Evolutionary conservation across 2,329 filamentous ascomycete species (phyloP), one percentile per base, ranked within the genome.

Genomic region (Exophiala calicioides): DNA sequence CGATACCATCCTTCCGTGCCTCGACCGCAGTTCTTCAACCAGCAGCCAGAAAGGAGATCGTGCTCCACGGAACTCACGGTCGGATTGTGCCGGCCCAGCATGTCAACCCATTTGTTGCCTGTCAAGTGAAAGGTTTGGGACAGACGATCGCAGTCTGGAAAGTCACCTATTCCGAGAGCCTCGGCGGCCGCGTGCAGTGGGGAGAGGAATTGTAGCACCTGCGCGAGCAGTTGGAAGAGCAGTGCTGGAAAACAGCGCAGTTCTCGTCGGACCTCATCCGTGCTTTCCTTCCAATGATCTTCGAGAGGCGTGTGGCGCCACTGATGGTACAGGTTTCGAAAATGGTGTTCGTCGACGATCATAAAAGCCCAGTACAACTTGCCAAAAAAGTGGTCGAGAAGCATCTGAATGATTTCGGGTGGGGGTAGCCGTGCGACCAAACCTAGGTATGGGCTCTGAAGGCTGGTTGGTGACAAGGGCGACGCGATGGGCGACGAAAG

Each of bases 1-100:
- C 44, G 21, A 34, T 44, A 24, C 45, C 45, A 49, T 15, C 39
- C 40, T 30, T 49, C 45, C 24, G 31, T 31, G 10, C 45, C 45
- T 23, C 39, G 45, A 12, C 45, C 33, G 13, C 20, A 37, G 19
- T 49, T 32, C 26, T 49, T 49, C 38, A 49, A 16, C 45, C 39
- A 49, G 16, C 15, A 36, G 18, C 15, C 21, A 20, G 19, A 27
- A 10, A 40, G n/a, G 19, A 49, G 16, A 21, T 49, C 38, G 20
- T 43, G 34, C 26, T 49, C 34, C 6, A 43, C 21, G 15, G 45
- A 49, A 26, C 30, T 29, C 19, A 41, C 13, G 5, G 39, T 49
- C 9, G 45, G 45, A 15, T 44, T 7, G 7, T 49, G 38, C n/a
- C 45, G 39, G 7, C 39, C 45, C 16, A 49, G 29, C 10, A 49